Conservation (phyloP, 179 eudicot genomes). For the Beta macrorhiza region DNA sequence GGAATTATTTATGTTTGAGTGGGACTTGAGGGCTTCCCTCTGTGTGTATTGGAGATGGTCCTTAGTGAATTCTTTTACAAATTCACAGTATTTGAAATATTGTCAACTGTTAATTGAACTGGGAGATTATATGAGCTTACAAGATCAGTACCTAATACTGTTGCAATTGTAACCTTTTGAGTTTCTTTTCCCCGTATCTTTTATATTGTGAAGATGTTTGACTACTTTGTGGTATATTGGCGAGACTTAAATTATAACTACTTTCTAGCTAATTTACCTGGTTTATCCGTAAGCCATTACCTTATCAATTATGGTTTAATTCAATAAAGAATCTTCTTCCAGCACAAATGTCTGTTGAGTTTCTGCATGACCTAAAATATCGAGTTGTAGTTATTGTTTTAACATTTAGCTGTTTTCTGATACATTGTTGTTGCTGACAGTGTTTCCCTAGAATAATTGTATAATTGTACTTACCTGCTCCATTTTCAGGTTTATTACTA, state of each 20-base stretch:
- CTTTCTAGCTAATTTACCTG: neutral
- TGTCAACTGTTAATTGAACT: neutral
- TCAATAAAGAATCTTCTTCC: neutral
- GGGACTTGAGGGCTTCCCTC: neutral
- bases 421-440: neutral
- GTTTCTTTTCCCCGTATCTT: neutral
- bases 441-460: neutral
- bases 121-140: neutral
- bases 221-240: neutral
- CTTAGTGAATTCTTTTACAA: neutral
- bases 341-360: neutral
- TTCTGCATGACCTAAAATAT: neutral
- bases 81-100: neutral
- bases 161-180: neutral
- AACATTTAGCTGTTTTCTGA: neutral
- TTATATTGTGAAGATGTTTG: neutral
- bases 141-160: neutral
- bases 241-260: neutral
- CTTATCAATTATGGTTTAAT: neutral
- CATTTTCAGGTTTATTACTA: conserved; percentile 78
- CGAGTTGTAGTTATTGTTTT: neutral
- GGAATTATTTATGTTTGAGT: neutral
- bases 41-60: neutral
- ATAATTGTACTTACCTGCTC: neutral
- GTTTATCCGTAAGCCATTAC: neutral